Conservation (phyloP, 2,329 filamentous ascomycete species). For the Aspergillus glaucus region DNA sequence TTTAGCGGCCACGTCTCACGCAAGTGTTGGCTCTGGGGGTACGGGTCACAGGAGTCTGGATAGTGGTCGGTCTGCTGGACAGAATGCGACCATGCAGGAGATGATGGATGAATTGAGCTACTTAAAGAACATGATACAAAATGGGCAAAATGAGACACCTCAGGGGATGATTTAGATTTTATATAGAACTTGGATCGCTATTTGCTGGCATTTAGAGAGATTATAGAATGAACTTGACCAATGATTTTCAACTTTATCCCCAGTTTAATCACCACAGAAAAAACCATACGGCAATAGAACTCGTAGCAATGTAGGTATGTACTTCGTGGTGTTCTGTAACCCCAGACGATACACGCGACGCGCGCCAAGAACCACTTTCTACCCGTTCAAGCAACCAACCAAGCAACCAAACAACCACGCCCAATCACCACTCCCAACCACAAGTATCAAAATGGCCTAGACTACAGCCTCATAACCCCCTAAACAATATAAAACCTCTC, state of each 20-base stretch:
- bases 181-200: neutral
- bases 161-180: slow-evolving; percentile 11
- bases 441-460: neutral
- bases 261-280: too few species aligned
- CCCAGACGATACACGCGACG: neutral
- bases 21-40: neutral
- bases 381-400: neutral
- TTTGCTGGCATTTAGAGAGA: neutral
- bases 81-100: slow-evolving; percentile 40
- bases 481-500: neutral
- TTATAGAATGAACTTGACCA: neutral
- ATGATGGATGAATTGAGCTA: slow-evolving; percentile 49
- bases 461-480: neutral
- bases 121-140: slow-evolving; percentile 42
- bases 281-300: too few species aligned
- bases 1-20: neutral
- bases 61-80: slow-evolving; percentile 18
- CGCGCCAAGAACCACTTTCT: neutral
- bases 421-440: neutral
- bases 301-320: too few species aligned
- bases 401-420: neutral
- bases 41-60: slow-evolving; percentile 8
- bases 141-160: slow-evolving; percentile 7
- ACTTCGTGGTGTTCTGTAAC: too few species aligned
- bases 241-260: too few species aligned